These are phyloP conservation scores for Pichia californica DNA, from an alignment of 805 yeast species.

Conservation along the genomic window DNA sequence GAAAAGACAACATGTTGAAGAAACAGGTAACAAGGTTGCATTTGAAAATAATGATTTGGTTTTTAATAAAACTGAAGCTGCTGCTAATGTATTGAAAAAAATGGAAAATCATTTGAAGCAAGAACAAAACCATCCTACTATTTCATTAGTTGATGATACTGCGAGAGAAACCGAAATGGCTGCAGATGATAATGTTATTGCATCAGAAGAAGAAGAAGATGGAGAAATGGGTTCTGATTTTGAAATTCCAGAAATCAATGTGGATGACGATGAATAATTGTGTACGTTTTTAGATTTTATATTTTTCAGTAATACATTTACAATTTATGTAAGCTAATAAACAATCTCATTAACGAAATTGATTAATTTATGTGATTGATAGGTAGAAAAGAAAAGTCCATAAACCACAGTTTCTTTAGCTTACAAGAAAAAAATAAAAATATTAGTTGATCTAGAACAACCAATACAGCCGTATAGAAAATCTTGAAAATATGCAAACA, in stretches of 20 bases:
- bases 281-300: background rate
- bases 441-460: slow-evolving; percentile 17
- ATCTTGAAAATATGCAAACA: too few species aligned
- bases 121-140: slow-evolving; percentile 2
- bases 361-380: slow-evolving; percentile 1
- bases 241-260: slow-evolving; percentile 32
- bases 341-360: too few species aligned
- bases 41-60: slow-evolving; percentile 13
- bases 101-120: background rate
- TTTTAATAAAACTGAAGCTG: slow-evolving; percentile 12
- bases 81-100: background rate
- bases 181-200: background rate
- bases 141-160: slow-evolving; percentile 6
- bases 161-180: slow-evolving; percentile 6
- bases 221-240: slow-evolving; percentile 29
- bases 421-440: background rate
- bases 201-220: slow-evolving; percentile 2
- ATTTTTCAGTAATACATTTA: too few species aligned
- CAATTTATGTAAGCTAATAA: background rate
- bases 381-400: background rate
- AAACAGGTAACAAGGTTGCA: slow-evolving; percentile 2
- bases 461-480: slow-evolving; percentile 18
- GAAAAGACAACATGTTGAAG: slow-evolving; percentile 12
- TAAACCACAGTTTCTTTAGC: slow-evolving; percentile 16
- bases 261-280: slow-evolving; percentile 21